Evolutionary conservation across 257 asterid genomes (phyloP).

Genomic region (Jaltomata sinuosa): DNA sequence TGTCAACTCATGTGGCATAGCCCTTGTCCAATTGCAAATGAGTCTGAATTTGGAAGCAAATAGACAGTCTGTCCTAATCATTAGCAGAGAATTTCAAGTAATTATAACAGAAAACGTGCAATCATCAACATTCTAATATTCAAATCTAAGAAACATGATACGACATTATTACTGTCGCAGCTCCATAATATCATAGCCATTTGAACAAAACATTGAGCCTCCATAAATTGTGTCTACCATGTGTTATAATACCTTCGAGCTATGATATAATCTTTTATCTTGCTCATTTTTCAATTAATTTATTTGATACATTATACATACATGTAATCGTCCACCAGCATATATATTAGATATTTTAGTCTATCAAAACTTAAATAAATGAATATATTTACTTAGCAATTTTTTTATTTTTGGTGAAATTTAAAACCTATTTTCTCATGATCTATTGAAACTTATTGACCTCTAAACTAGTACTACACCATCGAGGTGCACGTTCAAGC

Average conservation of each 20-base stretch:
- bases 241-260: neutral
- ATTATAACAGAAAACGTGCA: conserved; percentile 11
- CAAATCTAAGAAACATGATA: conserved; percentile 4
- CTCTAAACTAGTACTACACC: neutral
- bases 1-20: conserved; percentile 1
- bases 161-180: neutral
- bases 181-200: neutral
- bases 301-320: neutral
- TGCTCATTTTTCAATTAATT: neutral
- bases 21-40: conserved; percentile 17
- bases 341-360: neutral
- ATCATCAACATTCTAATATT: conserved; percentile 6
- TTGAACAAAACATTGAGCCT: neutral
- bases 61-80: conserved; percentile 17
- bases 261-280: neutral
- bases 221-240: neutral
- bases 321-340: neutral
- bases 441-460: neutral
- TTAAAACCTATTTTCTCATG: neutral
- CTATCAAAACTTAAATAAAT: neutral
- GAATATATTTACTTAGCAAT: neutral
- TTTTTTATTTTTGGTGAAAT: neutral
- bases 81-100: conserved; percentile 11
- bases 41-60: conserved; percentile 20
- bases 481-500: neutral